Base-by-base conservation (phyloP, 2,329 filamentous ascomycete species). In the Calonectria pteridis region DNA sequence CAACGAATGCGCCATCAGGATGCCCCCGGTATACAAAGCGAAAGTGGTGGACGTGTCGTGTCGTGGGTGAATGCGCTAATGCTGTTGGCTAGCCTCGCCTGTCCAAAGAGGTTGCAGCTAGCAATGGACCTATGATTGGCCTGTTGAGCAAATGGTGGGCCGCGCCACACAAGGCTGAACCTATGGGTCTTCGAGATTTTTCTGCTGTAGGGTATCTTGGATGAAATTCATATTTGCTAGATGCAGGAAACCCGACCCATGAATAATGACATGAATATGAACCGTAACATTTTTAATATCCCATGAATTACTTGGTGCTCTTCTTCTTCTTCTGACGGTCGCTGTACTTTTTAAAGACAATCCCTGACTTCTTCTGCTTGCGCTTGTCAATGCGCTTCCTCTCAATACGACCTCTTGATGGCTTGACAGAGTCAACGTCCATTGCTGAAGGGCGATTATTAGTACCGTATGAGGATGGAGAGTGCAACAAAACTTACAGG, bases 321-420 rank as follows among this genome's bases (percentile, higher is more conserved):
- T 77, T 82, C 80, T 84, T 86, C 80, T 86, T 87, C 68, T 84
- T 85, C 76, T 86, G 83, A 75, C 87, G 87, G 72, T 91, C 88
- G 74, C 88, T 88, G 81, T 89, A 91, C 79, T 88, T 91, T 67
- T 87, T 87, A 75, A 93, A 93, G 28, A 91, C 90, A 73, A 93
- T 92, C 73, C 87, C 87, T 50, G 87, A 86, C 77, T 88, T 90
- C 83, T 89, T 91, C 76, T 84, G 86, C 78, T 85, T 88, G 81
- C 88, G 87, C 87, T 92, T 93, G 83, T 89, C 86, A 68, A 91
- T 85, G 78, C 88, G 88, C 82, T 87, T 89, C 84, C 88, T 91
- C 75, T 84, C 82, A 46, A 77, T 83, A 28, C 83, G 82, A 18
- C 84, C 80, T 74, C 83, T 86, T 33, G 83, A 79, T 53, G 84